Evolutionary conservation across 176 grass and related monocot species (phyloP), one percentile per base, ranked within the genome.

Genomic region (Poa pratensis): DNA sequence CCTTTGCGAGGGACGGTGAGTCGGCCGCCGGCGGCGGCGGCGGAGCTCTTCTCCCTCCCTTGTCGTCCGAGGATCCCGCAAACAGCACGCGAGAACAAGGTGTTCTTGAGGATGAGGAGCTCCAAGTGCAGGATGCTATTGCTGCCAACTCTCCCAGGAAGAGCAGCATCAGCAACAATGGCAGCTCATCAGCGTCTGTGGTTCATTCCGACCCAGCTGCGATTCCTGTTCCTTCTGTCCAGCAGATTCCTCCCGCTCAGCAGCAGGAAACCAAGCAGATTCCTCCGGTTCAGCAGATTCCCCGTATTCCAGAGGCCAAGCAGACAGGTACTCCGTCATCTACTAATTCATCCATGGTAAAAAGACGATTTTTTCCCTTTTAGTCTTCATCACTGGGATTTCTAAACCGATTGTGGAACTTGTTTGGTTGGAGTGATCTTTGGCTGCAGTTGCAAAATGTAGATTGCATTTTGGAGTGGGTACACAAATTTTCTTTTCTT

Each of bases 81-180:
- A 87, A 91, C 81, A n/a, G 61, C 76, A 84, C 89, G 62, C 81
- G 77, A 7, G 69, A 87, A 26, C 80, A 77, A 18, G 85, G 52
- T 28, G 73, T 19, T 75, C 69, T 87, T 60, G 85, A 81, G 70
- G 89, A 87, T 0, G 37, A 81, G 69, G 89, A 84, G 42, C 85
- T 91, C 61, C 61, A 28, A 0, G 85, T 84, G 19, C 76, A 76
- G 76, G 76, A 54, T 1, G 76, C 58, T 11, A 0, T 76, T 19
- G 40, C 78, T 50, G 84, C 40, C 12, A 30, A 5, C 28, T 18
- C 71, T 11, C 0, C 7, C 9, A 20, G 53, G 4, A 34, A 75
- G 73, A 75, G 70, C 14, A 27, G 22, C 42, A 63, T 12, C 60
- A 55, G 5, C 77, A 52, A 12, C 65, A 76, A 85, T 80, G 76